Evolutionary conservation across 2,329 filamentous ascomycete genomes (phyloP).

Genomic region (Botrytis aclada): DNA sequence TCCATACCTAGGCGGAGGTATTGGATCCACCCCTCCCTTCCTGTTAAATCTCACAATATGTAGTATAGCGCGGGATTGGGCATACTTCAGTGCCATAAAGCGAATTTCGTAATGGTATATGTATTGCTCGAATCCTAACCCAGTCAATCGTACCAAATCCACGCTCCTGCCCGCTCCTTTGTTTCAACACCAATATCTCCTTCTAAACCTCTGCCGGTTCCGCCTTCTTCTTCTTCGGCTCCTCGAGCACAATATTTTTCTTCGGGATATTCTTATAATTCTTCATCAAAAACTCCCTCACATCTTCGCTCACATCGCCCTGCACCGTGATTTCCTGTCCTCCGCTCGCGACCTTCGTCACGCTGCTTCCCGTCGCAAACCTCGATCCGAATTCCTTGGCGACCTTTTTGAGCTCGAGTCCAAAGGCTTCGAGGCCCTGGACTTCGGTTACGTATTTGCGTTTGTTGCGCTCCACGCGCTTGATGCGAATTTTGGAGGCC

Average conservation of each 20-base stretch:
- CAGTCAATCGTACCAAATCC: not conserved
- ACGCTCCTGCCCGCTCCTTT: not conserved
- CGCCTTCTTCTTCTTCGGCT: slow-evolving; percentile 94
- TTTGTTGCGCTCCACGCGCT: slow-evolving; percentile 97
- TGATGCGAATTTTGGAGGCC: slow-evolving; percentile 80
- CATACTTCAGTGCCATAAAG: not conserved
- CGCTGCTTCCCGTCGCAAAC: slow-evolving; percentile 89
- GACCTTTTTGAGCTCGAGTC: slow-evolving; percentile 90
- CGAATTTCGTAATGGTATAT: not conserved
- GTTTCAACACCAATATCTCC: not conserved
- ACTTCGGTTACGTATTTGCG: slow-evolving; percentile 94
- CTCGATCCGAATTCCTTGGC: slow-evolving; percentile 98
- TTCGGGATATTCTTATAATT: slow-evolving; percentile 88
- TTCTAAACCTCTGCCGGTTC: slow-evolving; percentile 21
- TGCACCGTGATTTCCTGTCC: slow-evolving; percentile 98
- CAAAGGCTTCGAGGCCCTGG: slow-evolving; percentile 85
- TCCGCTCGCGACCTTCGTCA: slow-evolving; percentile 82
- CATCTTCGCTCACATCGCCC: slow-evolving; percentile 92
- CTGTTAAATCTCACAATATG: not conserved
- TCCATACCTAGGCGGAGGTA: not conserved
- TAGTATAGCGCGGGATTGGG: not conserved
- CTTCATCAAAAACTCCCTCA: slow-evolving; percentile 85
- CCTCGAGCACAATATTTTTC: slow-evolving; percentile 90
- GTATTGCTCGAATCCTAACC: not conserved
- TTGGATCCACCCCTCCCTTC: not conserved